Percentiles rank a stretch among this genome's conserved stretches.
Evolutionary conservation across 148 eudicot species (phyloP).

Genomic region (Linanthus parryae): DNA sequence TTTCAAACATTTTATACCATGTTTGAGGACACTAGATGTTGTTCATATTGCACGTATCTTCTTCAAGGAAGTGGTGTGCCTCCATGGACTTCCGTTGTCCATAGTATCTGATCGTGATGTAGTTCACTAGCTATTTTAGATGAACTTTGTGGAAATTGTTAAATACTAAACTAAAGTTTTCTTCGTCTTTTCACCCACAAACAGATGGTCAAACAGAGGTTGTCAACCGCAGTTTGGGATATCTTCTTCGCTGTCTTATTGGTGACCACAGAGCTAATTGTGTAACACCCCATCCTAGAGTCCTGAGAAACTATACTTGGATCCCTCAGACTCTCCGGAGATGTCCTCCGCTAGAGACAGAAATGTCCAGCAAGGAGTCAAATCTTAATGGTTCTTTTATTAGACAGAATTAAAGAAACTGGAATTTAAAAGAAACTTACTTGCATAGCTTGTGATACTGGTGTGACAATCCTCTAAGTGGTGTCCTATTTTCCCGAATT

Average conservation of each 20-base stretch:
- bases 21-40: not conserved
- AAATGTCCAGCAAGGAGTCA: too few relatives aligned
- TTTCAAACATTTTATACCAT: slow-evolving; percentile 2
- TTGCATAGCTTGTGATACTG: too few relatives aligned
- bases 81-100: not conserved
- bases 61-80: not conserved
- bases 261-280: too few relatives aligned
- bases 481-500: too few relatives aligned
- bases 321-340: too few relatives aligned
- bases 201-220: not conserved
- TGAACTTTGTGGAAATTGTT: not conserved
- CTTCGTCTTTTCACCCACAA: not conserved
- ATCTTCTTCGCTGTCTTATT: not conserved
- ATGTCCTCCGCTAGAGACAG: too few relatives aligned
- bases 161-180: not conserved
- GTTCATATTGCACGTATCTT: not conserved
- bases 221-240: not conserved
- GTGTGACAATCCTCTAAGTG: too few relatives aligned
- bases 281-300: too few relatives aligned
- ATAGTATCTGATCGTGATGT: not conserved
- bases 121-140: not conserved
- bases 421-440: too few relatives aligned
- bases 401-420: too few relatives aligned
- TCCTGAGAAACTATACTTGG: too few relatives aligned
- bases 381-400: too few relatives aligned